phyloP scores from a whole-genome alignment of 495 filamentous ascomycete species.

The Neurospora hispaniola region DNA sequence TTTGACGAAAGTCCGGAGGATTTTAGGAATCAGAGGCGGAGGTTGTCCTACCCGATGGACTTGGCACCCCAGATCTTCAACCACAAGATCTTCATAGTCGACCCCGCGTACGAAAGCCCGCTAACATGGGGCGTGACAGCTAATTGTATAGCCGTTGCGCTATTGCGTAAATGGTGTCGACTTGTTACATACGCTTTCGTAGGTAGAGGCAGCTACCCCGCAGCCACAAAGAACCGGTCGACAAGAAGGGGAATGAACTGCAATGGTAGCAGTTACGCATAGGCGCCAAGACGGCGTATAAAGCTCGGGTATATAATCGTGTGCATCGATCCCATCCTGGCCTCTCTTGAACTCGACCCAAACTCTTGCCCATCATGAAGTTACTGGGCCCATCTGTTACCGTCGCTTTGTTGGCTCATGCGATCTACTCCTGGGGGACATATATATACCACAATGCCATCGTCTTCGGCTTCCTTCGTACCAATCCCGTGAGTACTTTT shows the following conservation, averaged over 20 bases:
- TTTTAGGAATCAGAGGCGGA: background rate
- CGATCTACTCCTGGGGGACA: slow-evolving; percentile 6
- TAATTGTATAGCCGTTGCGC: background rate
- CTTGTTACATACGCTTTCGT: background rate
- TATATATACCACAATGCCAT: slow-evolving; percentile 3
- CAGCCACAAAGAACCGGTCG: background rate
- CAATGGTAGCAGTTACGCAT: background rate
- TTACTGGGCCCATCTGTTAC: slow-evolving; percentile 8
- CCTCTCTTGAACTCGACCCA: background rate
- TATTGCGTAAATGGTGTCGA: background rate
- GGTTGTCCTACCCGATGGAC: background rate
- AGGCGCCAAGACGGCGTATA: background rate
- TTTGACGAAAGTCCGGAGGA: background rate
- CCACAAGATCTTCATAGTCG: background rate
- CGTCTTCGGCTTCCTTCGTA: slow-evolving; percentile 19
- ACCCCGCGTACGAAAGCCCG: background rate
- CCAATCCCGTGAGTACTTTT: slow-evolving; percentile 6
- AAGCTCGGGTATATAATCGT: background rate
- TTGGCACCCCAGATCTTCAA: background rate
- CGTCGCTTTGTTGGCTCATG: slow-evolving; percentile 12
- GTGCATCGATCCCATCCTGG: background rate
- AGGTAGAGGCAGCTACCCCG: background rate
- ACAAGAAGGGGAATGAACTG: background rate
- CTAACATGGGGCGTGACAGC: background rate
- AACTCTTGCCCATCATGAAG: slow-evolving; percentile 6